These are phyloP conservation scores for Madurella mycetomatis DNA, from an alignment of 2,329 filamentous ascomycete genomes.

Conservation along the genomic window DNA sequence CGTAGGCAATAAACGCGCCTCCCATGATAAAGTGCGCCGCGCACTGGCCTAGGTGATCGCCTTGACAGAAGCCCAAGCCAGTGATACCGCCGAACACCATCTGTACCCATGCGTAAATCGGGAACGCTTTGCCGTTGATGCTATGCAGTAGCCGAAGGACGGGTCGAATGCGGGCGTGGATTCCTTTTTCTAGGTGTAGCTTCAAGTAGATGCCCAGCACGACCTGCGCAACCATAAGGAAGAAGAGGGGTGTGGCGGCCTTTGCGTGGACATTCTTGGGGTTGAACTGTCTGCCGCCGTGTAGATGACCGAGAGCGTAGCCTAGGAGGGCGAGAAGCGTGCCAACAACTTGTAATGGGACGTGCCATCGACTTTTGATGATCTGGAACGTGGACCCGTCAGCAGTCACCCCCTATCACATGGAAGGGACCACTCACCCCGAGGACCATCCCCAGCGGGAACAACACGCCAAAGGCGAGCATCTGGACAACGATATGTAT, in stretches of 20 bases:
- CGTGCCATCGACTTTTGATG: slow-evolving; percentile 87
- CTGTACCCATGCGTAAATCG: slow-evolving; percentile 82
- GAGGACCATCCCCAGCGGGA: slow-evolving; percentile 91
- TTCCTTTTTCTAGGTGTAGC: slow-evolving; percentile 79
- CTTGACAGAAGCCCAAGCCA: slow-evolving; percentile 84
- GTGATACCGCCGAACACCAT: slow-evolving; percentile 97
- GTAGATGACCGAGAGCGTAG: slow-evolving; percentile 87
- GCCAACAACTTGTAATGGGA: slow-evolving; percentile 75
- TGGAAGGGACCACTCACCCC: slow-evolving; percentile 56
- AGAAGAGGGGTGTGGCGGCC: slow-evolving; percentile 77
- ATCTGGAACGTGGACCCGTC: slow-evolving; percentile 53
- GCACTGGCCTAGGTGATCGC: slow-evolving; percentile 87
- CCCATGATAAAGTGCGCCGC: slow-evolving; percentile 99
- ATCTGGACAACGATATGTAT: slow-evolving; percentile 87
- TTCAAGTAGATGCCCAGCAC: slow-evolving; percentile 81
- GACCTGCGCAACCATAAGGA: slow-evolving; percentile 73
- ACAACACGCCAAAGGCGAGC: slow-evolving; percentile 84
- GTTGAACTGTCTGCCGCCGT: slow-evolving; percentile 82
- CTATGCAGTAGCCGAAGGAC: slow-evolving; percentile 70
- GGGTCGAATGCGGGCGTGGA: slow-evolving; percentile 72
- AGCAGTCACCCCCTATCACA: background rate
- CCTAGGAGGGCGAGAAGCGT: slow-evolving; percentile 73
- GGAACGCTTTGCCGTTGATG: slow-evolving; percentile 80
- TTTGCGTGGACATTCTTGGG: slow-evolving; percentile 69
- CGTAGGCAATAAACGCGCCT: slow-evolving; percentile 91